Evolutionary conservation across 2,329 filamentous ascomycete genomes (phyloP), one percentile per base, ranked within the genome.

Genomic region (Neofusicoccum kwambonambiense): DNA sequence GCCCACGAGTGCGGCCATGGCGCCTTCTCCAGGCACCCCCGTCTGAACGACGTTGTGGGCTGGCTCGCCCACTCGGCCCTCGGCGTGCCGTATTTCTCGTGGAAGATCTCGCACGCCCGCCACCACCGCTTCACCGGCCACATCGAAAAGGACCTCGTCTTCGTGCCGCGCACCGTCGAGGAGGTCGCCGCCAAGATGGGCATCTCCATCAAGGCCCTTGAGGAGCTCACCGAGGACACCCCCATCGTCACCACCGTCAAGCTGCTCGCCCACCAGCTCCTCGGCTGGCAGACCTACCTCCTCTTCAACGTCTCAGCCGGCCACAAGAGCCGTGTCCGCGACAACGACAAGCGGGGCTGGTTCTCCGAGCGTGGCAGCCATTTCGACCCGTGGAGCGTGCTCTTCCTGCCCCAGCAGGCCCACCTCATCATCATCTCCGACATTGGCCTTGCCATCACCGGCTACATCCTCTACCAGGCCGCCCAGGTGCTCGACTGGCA

Each of bases 1-100:
- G 88, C 86, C 15, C 89, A 91, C 74, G 89, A 91, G 75, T 89
- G 86, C 74, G 89, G 89, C 60, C 89, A 91, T 74, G 85, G 86
- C 17, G 87, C 88, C 54, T 89, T 91, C 74, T 89, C 86, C n/a
- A 75, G 78, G 22, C 81, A 84, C 74, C 78, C 78, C 54, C 73
- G 69, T 37, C 72, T 90, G 68, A 90, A 90, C 75, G 83, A 89
- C 71, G 74, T 82, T 15, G 79, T 87, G 64, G 89, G 89, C 66
- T 89, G 87, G 80, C 73, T 84, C 56, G 76, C 87, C n/a, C 89
- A 91, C 81, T 89, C 86, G 6, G 80, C 83, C 66, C 81, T 91
- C 44, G 75, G 89, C 67, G 88, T 89, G 2, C 89, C 89, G 3
- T 92, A 88, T 79, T 90, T 90, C 79, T 87, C 85, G 56, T 91